A percentile compares a stretch with the other conserved stretches of the same genome.
Conservation (phyloP, 805 yeast genomes). For the Brettanomyces sp. region DNA sequence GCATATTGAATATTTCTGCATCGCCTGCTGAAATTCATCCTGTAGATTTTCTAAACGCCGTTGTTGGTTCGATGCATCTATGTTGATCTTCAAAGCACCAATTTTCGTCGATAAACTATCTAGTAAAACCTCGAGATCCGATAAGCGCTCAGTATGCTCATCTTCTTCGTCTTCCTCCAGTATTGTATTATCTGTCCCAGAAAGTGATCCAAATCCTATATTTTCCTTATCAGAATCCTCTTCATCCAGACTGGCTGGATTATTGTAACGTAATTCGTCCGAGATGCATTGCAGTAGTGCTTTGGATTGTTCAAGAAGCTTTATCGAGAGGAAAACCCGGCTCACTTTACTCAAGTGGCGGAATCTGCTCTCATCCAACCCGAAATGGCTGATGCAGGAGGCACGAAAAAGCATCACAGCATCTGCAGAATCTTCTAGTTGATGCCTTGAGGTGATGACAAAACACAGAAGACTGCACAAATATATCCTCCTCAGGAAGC, state of each 20-base stretch:
- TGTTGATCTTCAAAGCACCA: constrained; percentile 13
- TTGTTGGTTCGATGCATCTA: constrained; percentile 4
- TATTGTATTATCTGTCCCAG: constrained; percentile 7
- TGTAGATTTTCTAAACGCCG: constrained; percentile 6
- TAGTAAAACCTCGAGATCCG: constrained; percentile 7
- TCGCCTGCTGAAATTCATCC: constrained; percentile 8
- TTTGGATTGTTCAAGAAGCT: constrained; percentile 7
- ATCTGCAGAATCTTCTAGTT: background rate
- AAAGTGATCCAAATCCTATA: too few relatives aligned
- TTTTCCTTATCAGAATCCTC: background rate
- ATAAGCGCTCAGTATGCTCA: constrained; percentile 7
- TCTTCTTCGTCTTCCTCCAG: constrained; percentile 8
- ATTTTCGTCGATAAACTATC: constrained; percentile 13
- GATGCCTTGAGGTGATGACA: constrained; percentile 7
- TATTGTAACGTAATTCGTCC: constrained; percentile 9
- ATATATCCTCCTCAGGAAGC: constrained; percentile 13
- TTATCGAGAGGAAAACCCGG: constrained; percentile 8
- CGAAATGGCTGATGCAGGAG: constrained; percentile 9
- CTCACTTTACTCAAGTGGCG: constrained; percentile 6
- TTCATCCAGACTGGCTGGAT: constrained; percentile 2
- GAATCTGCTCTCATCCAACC: constrained; percentile 2
- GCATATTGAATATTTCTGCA: constrained; percentile 3
- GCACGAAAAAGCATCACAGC: background rate
- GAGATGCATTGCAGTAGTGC: constrained; percentile 7
- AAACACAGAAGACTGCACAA: constrained; percentile 16